A percentile compares a stretch with the other conserved stretches of the same genome.
Conservation (phyloP, 192 early-diverging fungal genomes). For the Entomortierella beljakovae region DNA sequence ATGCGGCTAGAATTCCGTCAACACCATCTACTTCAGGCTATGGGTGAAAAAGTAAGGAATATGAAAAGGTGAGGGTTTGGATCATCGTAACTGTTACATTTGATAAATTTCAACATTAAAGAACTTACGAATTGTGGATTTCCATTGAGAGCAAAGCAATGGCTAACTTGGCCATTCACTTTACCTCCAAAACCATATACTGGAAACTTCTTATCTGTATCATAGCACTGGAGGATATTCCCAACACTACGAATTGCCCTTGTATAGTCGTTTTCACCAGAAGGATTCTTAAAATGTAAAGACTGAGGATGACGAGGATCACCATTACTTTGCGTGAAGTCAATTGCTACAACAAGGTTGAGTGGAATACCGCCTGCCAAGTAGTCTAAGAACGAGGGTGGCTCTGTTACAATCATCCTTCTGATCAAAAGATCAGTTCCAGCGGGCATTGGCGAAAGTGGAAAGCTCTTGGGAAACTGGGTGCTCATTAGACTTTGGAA, state of each 20-base stretch:
- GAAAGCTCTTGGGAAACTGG: slow-evolving; percentile 27
- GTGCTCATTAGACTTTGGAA: slow-evolving; percentile 31
- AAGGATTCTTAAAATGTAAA: slow-evolving; percentile 59
- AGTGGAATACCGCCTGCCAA: slow-evolving; percentile 64
- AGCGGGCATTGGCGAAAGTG: slow-evolving; percentile 45
- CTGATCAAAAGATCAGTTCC: slow-evolving; percentile 35
- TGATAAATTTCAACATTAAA: neutral
- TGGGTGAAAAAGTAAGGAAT: slow-evolving; percentile 1
- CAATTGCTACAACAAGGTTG: slow-evolving; percentile 67
- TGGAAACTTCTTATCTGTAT: slow-evolving; percentile 66
- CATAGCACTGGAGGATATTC: slow-evolving; percentile 60
- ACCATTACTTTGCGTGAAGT: slow-evolving; percentile 70
- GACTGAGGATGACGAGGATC: slow-evolving; percentile 59
- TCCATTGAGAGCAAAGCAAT: slow-evolving; percentile 64
- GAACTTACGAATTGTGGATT: slow-evolving; percentile 50
- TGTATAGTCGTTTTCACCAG: slow-evolving; percentile 63
- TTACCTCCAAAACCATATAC: slow-evolving; percentile 70
- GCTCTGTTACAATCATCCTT: slow-evolving; percentile 54
- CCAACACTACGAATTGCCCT: slow-evolving; percentile 65
- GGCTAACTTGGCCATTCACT: slow-evolving; percentile 60
- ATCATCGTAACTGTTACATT: neutral
- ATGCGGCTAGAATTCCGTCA: slow-evolving; percentile 63
- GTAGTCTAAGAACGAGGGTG: slow-evolving; percentile 67
- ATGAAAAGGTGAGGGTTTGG: neutral
- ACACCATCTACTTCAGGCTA: slow-evolving; percentile 70